Evolutionary conservation across 306 rosid genomes (phyloP).

Genomic region (Cicer bijugum): DNA sequence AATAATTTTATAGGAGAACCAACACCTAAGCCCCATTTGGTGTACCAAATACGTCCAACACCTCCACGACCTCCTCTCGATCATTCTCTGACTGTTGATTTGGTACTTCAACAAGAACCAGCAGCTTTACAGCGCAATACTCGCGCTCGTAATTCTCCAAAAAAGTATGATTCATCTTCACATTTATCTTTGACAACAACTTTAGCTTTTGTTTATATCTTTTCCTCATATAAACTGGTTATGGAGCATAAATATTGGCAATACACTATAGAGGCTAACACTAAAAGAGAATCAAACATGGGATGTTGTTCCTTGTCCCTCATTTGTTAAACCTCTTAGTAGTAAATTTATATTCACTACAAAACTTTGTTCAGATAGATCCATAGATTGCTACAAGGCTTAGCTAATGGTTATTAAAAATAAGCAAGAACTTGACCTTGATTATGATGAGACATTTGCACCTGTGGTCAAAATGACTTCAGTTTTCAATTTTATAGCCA

Average conservation of each 20-base stretch:
- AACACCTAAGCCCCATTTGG: not conserved
- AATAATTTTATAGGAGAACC: not conserved
- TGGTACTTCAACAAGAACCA: not conserved
- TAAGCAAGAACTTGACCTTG: no score
- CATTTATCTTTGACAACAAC: constrained; percentile 13
- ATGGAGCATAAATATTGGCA: constrained; percentile 12
- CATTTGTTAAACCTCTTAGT: no score
- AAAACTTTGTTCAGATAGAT: no score
- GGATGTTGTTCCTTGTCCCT: no score
- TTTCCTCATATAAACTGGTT: constrained; percentile 13
- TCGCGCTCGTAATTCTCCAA: not conserved
- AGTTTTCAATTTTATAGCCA: no score
- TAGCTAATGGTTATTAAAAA: no score
- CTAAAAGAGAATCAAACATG: no score
- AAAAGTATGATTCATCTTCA: not conserved
- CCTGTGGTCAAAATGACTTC: no score
- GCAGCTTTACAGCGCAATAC: not conserved
- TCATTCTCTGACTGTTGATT: constrained; percentile 4
- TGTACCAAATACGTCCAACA: not conserved
- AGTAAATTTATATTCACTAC: no score
- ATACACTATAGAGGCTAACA: not conserved
- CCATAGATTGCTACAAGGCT: no score
- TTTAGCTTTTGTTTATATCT: not conserved
- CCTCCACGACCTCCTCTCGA: not conserved
- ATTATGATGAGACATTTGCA: no score